Percentiles rank a stretch among this genome's conserved stretches.
Conservation (phyloP, 1,284 basidiomycete genomes). For the Sporisorium reilianum region DNA sequence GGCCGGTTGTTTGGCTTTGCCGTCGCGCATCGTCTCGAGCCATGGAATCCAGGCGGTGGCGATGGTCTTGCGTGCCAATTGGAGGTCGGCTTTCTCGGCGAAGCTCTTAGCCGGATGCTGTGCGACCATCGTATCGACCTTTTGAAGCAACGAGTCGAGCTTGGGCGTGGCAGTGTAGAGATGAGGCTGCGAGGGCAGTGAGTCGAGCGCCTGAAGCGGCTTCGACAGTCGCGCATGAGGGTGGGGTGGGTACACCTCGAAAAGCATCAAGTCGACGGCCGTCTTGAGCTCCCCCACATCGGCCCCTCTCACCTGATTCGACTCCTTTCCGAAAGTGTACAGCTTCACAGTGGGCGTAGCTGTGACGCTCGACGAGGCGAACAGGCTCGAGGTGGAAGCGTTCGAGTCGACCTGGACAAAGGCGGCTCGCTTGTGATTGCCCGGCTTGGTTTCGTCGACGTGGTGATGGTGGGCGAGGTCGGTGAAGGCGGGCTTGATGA, state of each 20-base stretch:
- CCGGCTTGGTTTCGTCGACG: conserved; percentile 25
- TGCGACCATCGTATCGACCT: conserved; percentile 78
- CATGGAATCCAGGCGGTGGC: conserved; percentile 66
- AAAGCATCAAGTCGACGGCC: conserved; percentile 79
- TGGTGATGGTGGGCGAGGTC: conserved; percentile 74
- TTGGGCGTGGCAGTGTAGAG: conserved; percentile 79
- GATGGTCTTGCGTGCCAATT: conserved; percentile 72
- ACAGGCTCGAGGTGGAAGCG: conserved; percentile 36
- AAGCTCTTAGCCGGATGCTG: conserved; percentile 66
- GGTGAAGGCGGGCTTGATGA: conserved; percentile 77
- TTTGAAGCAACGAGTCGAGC: conserved; percentile 76
- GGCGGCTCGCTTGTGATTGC: conserved; percentile 42
- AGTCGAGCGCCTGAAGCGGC: conserved; percentile 75
- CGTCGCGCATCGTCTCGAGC: conserved; percentile 28
- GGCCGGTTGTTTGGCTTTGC: conserved; percentile 2
- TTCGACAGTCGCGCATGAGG: conserved; percentile 77
- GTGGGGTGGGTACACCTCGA: conserved; percentile 78
- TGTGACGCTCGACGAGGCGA: conserved; percentile 73
- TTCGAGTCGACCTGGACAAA: conserved; percentile 68
- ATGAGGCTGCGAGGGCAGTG: conserved; percentile 75
- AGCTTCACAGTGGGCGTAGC: conserved; percentile 86
- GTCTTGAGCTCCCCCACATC: conserved; percentile 77
- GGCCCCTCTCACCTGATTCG: conserved; percentile 78
- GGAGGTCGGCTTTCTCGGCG: conserved; percentile 52
- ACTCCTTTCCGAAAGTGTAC: conserved; percentile 71